Evolutionary conservation across 2,329 filamentous ascomycete species (phyloP).

Genomic region (Cytospora mali): DNA sequence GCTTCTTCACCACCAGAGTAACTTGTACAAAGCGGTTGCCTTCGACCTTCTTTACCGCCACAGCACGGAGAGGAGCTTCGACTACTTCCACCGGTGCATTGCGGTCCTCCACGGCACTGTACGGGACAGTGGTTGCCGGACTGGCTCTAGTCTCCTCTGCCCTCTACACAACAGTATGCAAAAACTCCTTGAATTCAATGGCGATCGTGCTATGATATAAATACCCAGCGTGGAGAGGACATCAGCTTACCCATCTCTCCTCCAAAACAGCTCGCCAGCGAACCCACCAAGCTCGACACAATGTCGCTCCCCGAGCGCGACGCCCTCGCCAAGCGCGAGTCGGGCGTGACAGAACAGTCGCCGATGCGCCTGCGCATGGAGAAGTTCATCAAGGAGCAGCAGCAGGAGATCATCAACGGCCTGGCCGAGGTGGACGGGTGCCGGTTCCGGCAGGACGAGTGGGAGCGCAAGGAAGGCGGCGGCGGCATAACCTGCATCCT

Average conservation of each 20-base stretch:
- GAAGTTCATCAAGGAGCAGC: conserved; percentile 90
- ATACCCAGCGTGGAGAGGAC: not conserved
- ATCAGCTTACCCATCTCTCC: conserved; percentile 8
- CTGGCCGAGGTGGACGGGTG: conserved; percentile 83
- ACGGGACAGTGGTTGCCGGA: conserved; percentile 43
- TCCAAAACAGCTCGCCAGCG: conserved; percentile 43
- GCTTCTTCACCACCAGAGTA: conserved; percentile 17
- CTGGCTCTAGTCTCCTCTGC: conserved; percentile 56
- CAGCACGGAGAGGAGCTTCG: conserved; percentile 19
- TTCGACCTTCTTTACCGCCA: conserved; percentile 20
- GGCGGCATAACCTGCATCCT: conserved; percentile 94
- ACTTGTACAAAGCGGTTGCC: conserved; percentile 13
- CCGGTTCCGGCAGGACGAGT: conserved; percentile 81
- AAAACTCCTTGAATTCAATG: conserved; percentile 5
- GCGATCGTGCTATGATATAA: no score
- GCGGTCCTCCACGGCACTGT: conserved; percentile 35
- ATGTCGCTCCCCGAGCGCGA: conserved; percentile 85
- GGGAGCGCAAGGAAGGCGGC: conserved; percentile 84
- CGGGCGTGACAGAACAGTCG: conserved; percentile 72
- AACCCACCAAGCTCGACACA: conserved; percentile 56
- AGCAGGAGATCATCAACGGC: conserved; percentile 81
- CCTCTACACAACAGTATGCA: conserved; percentile 61
- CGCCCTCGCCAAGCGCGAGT: conserved; percentile 76
- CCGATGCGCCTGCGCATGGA: conserved; percentile 99
- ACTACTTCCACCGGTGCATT: conserved; percentile 25